Percentiles rank a stretch among this genome's conserved stretches.
phyloP scores from a whole-genome alignment of 1,139 yeast species.

The Debaryomyces fabryi region DNA sequence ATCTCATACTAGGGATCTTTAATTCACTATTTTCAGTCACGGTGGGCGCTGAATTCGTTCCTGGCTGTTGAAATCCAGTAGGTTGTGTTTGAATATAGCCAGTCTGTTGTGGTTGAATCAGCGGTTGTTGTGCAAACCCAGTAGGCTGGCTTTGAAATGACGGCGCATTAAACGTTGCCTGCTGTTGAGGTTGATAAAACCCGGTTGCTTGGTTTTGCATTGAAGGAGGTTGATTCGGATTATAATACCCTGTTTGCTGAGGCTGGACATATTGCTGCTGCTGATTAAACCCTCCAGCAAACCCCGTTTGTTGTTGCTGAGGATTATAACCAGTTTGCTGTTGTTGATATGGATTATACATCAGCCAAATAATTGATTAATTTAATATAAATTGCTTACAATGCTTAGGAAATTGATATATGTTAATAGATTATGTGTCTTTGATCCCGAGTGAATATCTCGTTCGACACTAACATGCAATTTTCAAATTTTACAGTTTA shows the following conservation, averaged over 20 bases:
- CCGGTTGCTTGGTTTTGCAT: conserved; percentile 22
- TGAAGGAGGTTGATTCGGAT: conserved; percentile 12
- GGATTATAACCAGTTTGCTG: conserved; percentile 35
- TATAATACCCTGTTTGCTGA: conserved; percentile 14
- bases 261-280: conserved; percentile 22
- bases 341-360: conserved; percentile 51
- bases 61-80: conserved; percentile 35
- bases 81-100: conserved; percentile 41
- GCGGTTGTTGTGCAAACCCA: conserved; percentile 17
- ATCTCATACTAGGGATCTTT: conserved; percentile 67
- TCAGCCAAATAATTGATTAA: conserved; percentile 16
- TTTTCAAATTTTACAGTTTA: conserved; percentile 4
- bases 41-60: conserved; percentile 25
- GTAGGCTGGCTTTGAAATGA: conserved; percentile 20
- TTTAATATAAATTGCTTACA: conserved; percentile 1
- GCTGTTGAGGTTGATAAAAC: conserved; percentile 24
- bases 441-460: conserved; percentile 5
- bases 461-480: conserved; percentile 8
- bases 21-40: conserved; percentile 39
- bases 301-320: conserved; percentile 33
- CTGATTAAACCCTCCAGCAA: conserved; percentile 24
- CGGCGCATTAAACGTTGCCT: conserved; percentile 16
- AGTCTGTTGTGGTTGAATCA: conserved; percentile 32
- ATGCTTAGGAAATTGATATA: not conserved
- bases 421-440: not conserved